A percentile compares a stretch with the other conserved stretches of the same genome.
phyloP scores from a whole-genome alignment of 202 grass and related monocot species.

The Dendrocalamus latiflorus region DNA sequence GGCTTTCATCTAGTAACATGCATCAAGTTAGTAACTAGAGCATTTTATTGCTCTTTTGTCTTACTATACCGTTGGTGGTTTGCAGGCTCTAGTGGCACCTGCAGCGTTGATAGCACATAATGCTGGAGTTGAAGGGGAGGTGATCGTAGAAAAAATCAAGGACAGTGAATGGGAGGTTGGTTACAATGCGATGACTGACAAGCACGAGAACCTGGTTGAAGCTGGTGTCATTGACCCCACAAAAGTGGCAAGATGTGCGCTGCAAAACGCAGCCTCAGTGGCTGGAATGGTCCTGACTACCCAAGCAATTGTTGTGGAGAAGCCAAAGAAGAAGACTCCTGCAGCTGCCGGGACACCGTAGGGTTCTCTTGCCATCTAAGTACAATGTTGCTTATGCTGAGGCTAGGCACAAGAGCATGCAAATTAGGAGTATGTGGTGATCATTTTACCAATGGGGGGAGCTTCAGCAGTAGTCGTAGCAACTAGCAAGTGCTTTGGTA shows the following conservation, averaged over 20 bases:
- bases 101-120: conserved; percentile 84
- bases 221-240: conserved; percentile 86
- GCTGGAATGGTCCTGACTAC: conserved; percentile 95
- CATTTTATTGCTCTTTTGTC: neutral
- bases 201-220: conserved; percentile 81
- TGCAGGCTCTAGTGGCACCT: conserved; percentile 68
- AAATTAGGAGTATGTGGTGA: neutral
- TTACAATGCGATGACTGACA: conserved; percentile 87
- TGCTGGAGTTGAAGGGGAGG: conserved; percentile 91
- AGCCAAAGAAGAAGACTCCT: conserved; percentile 57
- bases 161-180: conserved; percentile 83
- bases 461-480: too few relatives aligned
- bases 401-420: neutral
- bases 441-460: neutral
- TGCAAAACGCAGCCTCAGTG: conserved; percentile 68
- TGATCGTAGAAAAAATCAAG: conserved; percentile 82
- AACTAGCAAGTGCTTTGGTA: too few relatives aligned
- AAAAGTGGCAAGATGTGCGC: conserved; percentile 71
- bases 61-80: neutral
- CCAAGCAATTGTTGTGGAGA: conserved; percentile 90
- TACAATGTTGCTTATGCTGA: too few relatives aligned
- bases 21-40: neutral
- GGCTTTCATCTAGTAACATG: neutral
- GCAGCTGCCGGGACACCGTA: conserved; percentile 38
- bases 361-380: conserved; percentile 45